phyloP scores from a whole-genome alignment of 2,329 filamentous ascomycete genomes.

The Diplodia intermedia region DNA sequence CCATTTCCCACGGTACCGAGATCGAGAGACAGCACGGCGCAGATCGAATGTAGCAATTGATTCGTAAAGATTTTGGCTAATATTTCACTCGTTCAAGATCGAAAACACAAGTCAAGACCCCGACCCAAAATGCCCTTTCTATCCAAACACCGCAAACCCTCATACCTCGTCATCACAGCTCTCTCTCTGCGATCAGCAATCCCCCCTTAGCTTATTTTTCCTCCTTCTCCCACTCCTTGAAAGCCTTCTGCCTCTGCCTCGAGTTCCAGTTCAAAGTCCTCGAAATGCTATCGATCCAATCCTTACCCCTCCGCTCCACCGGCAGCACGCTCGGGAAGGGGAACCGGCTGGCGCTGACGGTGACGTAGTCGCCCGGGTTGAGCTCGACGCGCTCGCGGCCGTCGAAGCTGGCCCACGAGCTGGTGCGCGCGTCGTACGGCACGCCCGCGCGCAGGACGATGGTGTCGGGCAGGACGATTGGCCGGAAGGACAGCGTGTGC shows the following conservation, averaged over 20 bases:
- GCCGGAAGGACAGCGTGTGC: constrained; percentile 91
- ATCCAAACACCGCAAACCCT: background rate
- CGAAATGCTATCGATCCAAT: constrained; percentile 83
- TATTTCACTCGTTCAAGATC: background rate
- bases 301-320: constrained; percentile 71
- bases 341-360: constrained; percentile 79
- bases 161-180: background rate
- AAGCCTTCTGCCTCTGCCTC: constrained; percentile 75
- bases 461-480: constrained; percentile 95
- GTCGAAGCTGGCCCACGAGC: constrained; percentile 97
- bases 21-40: too few relatives aligned
- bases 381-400: constrained; percentile 84
- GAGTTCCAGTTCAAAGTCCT: constrained; percentile 84
- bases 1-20: background rate
- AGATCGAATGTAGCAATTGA: background rate
- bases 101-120: background rate
- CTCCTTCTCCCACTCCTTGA: constrained; percentile 47
- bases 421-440: constrained; percentile 89
- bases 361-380: constrained; percentile 80
- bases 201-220: background rate
- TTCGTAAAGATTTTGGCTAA: background rate
- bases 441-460: constrained; percentile 92
- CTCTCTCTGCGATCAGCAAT: background rate
- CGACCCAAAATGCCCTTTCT: background rate
- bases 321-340: constrained; percentile 80